Evolutionary conservation across 2,329 filamentous ascomycete species (phyloP).

Genomic region (Trichoderma sp.): DNA sequence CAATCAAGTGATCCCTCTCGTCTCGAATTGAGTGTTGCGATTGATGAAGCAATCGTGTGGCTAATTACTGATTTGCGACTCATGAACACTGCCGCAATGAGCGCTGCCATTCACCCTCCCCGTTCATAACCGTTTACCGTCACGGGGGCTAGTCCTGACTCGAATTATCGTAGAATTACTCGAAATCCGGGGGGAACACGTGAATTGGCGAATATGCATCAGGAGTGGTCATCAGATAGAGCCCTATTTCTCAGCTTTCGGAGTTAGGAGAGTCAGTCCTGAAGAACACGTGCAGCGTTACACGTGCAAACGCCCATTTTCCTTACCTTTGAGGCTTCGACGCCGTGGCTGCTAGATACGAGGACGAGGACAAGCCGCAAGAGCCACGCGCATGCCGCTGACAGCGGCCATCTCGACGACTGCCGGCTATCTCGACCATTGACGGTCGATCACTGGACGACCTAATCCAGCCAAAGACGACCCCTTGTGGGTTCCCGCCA

Average conservation of each 20-base stretch:
- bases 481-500: slow-evolving; percentile 13
- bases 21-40: neutral
- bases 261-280: neutral
- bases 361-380: neutral
- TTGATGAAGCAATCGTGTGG: neutral
- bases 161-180: neutral
- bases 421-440: neutral
- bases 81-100: neutral
- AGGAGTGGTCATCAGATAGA: neutral
- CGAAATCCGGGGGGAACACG: neutral
- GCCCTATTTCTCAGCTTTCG: neutral
- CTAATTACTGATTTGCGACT: neutral
- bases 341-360: neutral
- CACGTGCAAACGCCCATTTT: neutral
- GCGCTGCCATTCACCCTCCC: neutral
- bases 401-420: too few species aligned
- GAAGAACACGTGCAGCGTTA: neutral
- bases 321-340: too few species aligned
- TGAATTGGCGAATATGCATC: neutral
- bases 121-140: neutral
- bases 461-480: neutral
- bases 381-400: neutral
- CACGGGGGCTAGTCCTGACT: slow-evolving; percentile 9
- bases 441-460: neutral
- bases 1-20: too few species aligned